Base-by-base conservation (phyloP, 495 filamentous ascomycete genomes). In the Talaromyces ruber region DNA sequence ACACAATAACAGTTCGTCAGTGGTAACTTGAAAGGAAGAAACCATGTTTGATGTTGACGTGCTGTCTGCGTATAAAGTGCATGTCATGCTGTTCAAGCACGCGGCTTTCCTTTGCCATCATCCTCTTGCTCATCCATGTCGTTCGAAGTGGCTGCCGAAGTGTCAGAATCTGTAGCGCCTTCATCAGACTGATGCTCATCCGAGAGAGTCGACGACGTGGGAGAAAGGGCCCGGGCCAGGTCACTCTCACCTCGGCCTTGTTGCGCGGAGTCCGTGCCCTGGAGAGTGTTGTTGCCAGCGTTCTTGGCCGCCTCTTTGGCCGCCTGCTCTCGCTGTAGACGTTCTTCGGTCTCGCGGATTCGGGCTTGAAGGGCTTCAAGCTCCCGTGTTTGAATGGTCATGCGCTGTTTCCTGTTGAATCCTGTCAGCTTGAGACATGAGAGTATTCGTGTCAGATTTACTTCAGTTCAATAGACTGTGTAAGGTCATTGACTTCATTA, bases 281-380 rank as follows among this genome's bases (percentile, higher is more conserved):
- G 32, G 21, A 60, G 66, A 18, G 63, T 47, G 21, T 43, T 26
- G 3, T 43, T 26, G 5, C 54, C 64, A 21, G 63, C 60, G 25
- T 60, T 52, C 12, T 67, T 62, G 14, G 45, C 61, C 8, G 59
- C 50, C 28, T 62, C 55, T 12, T 7, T 51, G 45, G 62, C 54
- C 34, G 45, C 26, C 63, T 57, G 61, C 57, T 26, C 61, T 56
- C 22, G 64, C 30, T 90, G 87, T 11, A 98, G 82, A 21, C 88
- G 87, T 66, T 86, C 78, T 75, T 98, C 93, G 63, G 93, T 91
- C 67, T 91, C 91, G 64, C 86, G 88, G 58, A 98, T 85, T 58
- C 85, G 85, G 16, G 84, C 85, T 74, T 97, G 91, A 60, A 98
- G 86, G 43, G 86, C 85, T 74, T 96, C 86, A 65, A 98, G 84